These are phyloP conservation scores for Microsporum audouinii DNA, from an alignment of 2,329 filamentous ascomycete species.

Conservation along the genomic window DNA sequence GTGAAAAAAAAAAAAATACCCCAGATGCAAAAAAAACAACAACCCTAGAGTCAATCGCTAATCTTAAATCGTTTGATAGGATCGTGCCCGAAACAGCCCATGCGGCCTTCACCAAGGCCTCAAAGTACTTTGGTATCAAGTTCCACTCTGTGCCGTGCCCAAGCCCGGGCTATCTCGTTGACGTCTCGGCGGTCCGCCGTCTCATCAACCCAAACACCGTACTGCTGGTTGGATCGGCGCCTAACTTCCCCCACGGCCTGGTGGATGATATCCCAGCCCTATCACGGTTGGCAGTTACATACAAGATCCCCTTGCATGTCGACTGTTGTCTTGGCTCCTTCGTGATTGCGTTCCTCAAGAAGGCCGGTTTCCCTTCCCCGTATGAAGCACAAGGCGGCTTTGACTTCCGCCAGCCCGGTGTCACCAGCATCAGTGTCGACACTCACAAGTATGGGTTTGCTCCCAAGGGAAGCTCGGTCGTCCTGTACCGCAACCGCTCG, in stretches of 20 bases:
- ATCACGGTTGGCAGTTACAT: constrained; percentile 67
- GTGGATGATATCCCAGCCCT: constrained; percentile 86
- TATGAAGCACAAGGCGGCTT: constrained; percentile 63
- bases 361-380: constrained; percentile 63
- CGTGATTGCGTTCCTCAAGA: constrained; percentile 79
- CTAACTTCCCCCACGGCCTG: constrained; percentile 96
- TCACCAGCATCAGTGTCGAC: constrained; percentile 91
- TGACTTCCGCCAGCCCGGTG: constrained; percentile 87
- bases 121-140: constrained; percentile 94
- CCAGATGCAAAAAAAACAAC: background rate
- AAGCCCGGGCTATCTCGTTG: constrained; percentile 72
- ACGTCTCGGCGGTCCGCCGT: constrained; percentile 63
- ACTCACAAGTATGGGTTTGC: constrained; percentile 99
- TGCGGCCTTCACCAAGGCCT: constrained; percentile 91
- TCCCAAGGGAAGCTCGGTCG: constrained; percentile 89
- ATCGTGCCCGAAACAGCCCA: constrained; percentile 91
- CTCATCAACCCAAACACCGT: constrained; percentile 92
- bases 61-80: constrained; percentile 35
- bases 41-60: background rate
- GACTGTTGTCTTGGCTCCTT: constrained; percentile 97
- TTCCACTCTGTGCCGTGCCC: constrained; percentile 79
- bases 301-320: constrained; percentile 79
- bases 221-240: constrained; percentile 83
- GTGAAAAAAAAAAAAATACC: constrained; percentile 16
- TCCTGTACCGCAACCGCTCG: constrained; percentile 71